Percentiles rank a stretch among this genome's conserved stretches.
These are phyloP conservation scores for Didymella segeticola DNA, from an alignment of 2,329 filamentous ascomycete genomes.

Conservation along the genomic window DNA sequence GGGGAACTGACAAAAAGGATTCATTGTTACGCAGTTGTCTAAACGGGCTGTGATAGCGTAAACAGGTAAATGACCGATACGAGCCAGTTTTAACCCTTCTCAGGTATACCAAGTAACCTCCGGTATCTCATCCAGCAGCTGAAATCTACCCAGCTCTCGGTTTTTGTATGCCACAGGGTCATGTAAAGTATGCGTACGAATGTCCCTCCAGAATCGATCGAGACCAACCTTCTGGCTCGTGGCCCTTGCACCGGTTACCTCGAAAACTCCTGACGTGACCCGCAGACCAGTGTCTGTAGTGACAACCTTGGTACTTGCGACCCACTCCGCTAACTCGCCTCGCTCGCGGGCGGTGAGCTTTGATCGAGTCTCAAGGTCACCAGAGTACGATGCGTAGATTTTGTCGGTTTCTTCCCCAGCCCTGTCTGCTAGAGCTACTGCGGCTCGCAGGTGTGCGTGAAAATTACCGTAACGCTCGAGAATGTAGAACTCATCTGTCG, in stretches of 20 bases:
- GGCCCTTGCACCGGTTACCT: slow-evolving; percentile 66
- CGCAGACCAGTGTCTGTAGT: slow-evolving; percentile 65
- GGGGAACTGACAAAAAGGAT: too few relatives aligned
- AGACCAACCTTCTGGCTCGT: slow-evolving; percentile 66
- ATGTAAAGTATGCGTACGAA: slow-evolving; percentile 70
- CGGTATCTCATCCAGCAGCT: slow-evolving; percentile 63
- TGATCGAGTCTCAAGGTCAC: slow-evolving; percentile 44
- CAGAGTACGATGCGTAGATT: slow-evolving; percentile 54
- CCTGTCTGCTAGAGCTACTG: slow-evolving; percentile 64
- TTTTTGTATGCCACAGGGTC: slow-evolving; percentile 74
- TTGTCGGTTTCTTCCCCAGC: slow-evolving; percentile 59
- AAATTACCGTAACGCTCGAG: slow-evolving; percentile 70
- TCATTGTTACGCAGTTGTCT: too few relatives aligned
- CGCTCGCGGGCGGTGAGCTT: slow-evolving; percentile 60
- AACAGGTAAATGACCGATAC: too few relatives aligned
- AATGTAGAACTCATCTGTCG: slow-evolving; percentile 70
- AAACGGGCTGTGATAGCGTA: too few relatives aligned
- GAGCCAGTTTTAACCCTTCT: not conserved
- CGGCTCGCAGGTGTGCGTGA: slow-evolving; percentile 66
- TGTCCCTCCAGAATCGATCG: slow-evolving; percentile 71
- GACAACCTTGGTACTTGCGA: slow-evolving; percentile 68
- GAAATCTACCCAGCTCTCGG: slow-evolving; percentile 65
- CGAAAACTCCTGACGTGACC: slow-evolving; percentile 68
- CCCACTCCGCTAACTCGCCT: slow-evolving; percentile 67
- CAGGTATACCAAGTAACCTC: slow-evolving; percentile 69